These are phyloP conservation scores for Arabidopsis suecica DNA, from an alignment of 345 rosid species.

Conservation along the genomic window DNA sequence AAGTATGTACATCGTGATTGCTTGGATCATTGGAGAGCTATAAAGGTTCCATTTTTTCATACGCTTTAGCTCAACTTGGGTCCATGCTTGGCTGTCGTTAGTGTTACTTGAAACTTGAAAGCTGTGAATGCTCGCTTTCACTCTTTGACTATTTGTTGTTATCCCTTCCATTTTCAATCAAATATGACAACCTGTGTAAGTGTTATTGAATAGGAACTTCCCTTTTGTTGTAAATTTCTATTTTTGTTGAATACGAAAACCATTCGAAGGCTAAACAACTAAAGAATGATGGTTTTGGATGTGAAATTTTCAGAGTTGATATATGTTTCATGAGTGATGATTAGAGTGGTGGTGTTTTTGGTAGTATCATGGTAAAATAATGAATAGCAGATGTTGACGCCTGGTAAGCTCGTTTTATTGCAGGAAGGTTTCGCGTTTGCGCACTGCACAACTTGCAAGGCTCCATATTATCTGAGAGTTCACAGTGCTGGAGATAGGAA, in stretches of 20 bases:
- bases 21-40: conserved; percentile 98
- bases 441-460: conserved; percentile 99
- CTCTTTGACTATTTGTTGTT: not conserved
- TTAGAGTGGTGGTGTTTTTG: not conserved
- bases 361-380: not conserved
- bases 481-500: conserved; percentile 95
- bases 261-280: not conserved
- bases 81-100: conserved; percentile 20
- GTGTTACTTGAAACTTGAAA: conserved; percentile 3
- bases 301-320: not conserved
- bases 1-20: conserved; percentile 98
- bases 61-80: conserved; percentile 22
- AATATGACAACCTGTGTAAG: not conserved
- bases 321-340: conserved; percentile 5
- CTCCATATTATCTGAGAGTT: conserved; percentile 96
- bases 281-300: not conserved
- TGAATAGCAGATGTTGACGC: not conserved
- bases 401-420: conserved; percentile 20
- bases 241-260: not conserved
- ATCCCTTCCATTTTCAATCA: not conserved
- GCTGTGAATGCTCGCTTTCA: not conserved
- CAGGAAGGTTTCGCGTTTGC: conserved; percentile 99
- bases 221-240: not conserved
- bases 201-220: not conserved
- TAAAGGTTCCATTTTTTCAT: conserved; percentile 55